Evolutionary conservation across 805 yeast species (phyloP).

Genomic region (Starmerella lactis-condensi): DNA sequence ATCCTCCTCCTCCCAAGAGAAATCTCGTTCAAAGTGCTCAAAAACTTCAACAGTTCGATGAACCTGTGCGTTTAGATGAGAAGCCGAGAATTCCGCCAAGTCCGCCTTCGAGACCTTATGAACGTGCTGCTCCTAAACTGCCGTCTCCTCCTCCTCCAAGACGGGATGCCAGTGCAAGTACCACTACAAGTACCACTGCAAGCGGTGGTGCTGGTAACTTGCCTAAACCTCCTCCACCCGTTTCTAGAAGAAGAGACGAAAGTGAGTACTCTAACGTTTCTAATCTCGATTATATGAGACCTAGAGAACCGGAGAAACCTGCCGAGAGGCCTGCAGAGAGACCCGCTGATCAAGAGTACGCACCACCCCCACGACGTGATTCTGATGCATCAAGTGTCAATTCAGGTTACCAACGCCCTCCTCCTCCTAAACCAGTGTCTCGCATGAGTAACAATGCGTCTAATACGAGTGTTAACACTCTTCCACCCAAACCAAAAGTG

Average conservation of each 20-base stretch:
- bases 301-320: not conserved
- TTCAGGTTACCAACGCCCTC: too few species aligned
- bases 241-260: too few species aligned
- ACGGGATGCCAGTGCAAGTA: not conserved
- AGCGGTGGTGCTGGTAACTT: not conserved
- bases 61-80: too few species aligned
- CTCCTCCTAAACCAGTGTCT: not conserved
- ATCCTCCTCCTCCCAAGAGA: slow-evolving; percentile 5
- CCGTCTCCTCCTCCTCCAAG: not conserved
- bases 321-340: too few species aligned
- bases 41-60: slow-evolving; percentile 2
- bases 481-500: not conserved
- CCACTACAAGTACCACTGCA: not conserved
- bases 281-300: too few species aligned
- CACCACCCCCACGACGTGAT: too few species aligned
- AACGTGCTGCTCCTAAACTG: not conserved
- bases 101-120: not conserved
- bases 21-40: slow-evolving; percentile 12
- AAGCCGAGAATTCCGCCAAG: not conserved
- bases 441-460: not conserved
- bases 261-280: too few species aligned
- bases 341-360: too few species aligned
- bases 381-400: too few species aligned
- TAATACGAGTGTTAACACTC: not conserved
- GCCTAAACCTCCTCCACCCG: not conserved